Conservation (phyloP, 352 stramenopile genomes). For the Globisporangium camurandrum region DNA sequence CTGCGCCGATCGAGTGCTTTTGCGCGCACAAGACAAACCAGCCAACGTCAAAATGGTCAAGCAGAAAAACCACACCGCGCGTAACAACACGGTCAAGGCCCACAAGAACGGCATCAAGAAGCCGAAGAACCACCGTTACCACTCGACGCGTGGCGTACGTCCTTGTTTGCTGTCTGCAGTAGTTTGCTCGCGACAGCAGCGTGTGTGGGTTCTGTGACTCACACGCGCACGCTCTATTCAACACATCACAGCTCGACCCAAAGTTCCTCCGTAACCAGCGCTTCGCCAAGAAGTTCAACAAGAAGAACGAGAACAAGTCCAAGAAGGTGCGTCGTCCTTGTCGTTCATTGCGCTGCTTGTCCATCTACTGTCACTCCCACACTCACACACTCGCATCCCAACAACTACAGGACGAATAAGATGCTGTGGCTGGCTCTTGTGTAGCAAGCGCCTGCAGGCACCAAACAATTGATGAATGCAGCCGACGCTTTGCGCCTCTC, state of each 20-base stretch:
- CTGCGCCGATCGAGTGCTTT: neutral
- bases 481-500: neutral
- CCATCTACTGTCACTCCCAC: neutral
- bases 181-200: neutral
- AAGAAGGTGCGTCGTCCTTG: slow-evolving; percentile 33
- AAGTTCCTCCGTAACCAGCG: slow-evolving; percentile 98
- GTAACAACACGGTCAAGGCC: slow-evolving; percentile 97
- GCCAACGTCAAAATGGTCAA: slow-evolving; percentile 80
- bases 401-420: slow-evolving; percentile 15
- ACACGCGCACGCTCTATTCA: neutral
- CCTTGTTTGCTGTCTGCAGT: neutral
- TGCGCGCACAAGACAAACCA: slow-evolving; percentile 44
- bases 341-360: neutral
- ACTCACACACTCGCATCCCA: neutral
- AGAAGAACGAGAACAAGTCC: slow-evolving; percentile 72
- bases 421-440: slow-evolving; percentile 1
- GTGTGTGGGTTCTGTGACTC: no score
- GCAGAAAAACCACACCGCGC: slow-evolving; percentile 97
- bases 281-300: slow-evolving; percentile 98
- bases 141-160: slow-evolving; percentile 90
- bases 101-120: slow-evolving; percentile 98
- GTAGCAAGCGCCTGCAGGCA: no score
- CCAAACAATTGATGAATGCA: slow-evolving; percentile 6
- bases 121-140: slow-evolving; percentile 93
- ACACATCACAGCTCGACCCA: slow-evolving; percentile 84